Percentiles rank a stretch among this genome's conserved stretches.
These are phyloP conservation scores for Oropetium thomaeum DNA, from an alignment of 176 grass and related monocot genomes.

Conservation along the genomic window DNA sequence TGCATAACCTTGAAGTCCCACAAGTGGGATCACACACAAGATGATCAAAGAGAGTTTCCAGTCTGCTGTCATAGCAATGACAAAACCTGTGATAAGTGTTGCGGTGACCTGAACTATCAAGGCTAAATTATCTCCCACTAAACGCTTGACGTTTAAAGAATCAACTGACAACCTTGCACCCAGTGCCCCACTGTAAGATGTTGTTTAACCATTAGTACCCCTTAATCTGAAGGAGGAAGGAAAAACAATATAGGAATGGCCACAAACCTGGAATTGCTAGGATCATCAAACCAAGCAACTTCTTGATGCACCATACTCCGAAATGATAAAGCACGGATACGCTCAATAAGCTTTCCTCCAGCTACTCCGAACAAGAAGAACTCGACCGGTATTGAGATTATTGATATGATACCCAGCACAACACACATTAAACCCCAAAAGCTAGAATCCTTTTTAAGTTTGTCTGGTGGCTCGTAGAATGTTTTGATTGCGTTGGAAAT, in stretches of 20 bases:
- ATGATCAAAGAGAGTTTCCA: slow-evolving; percentile 76
- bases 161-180: slow-evolving; percentile 75
- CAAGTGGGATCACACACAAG: slow-evolving; percentile 59
- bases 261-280: slow-evolving; percentile 73
- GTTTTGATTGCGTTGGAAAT: slow-evolving; percentile 57
- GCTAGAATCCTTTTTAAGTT: slow-evolving; percentile 65
- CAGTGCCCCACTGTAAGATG: slow-evolving; percentile 60
- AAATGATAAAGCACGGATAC: slow-evolving; percentile 70
- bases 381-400: slow-evolving; percentile 56
- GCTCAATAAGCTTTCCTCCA: slow-evolving; percentile 83
- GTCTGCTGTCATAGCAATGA: slow-evolving; percentile 62
- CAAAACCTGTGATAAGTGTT: slow-evolving; percentile 58
- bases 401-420: slow-evolving; percentile 50
- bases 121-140: slow-evolving; percentile 84
- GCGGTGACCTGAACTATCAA: slow-evolving; percentile 43
- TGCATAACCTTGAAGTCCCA: slow-evolving; percentile 71
- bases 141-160: slow-evolving; percentile 70
- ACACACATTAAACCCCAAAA: slow-evolving; percentile 88
- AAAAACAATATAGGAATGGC: not conserved
- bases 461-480: slow-evolving; percentile 59
- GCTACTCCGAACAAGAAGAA: slow-evolving; percentile 77
- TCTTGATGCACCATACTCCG: slow-evolving; percentile 69
- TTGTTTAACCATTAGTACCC: slow-evolving; percentile 15
- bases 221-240: not conserved
- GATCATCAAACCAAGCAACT: slow-evolving; percentile 90